A percentile compares a stretch with the other conserved stretches of the same genome.
Evolutionary conservation across 805 yeast species (phyloP).

Genomic region (Saccharomycopsis fibuligera): DNA sequence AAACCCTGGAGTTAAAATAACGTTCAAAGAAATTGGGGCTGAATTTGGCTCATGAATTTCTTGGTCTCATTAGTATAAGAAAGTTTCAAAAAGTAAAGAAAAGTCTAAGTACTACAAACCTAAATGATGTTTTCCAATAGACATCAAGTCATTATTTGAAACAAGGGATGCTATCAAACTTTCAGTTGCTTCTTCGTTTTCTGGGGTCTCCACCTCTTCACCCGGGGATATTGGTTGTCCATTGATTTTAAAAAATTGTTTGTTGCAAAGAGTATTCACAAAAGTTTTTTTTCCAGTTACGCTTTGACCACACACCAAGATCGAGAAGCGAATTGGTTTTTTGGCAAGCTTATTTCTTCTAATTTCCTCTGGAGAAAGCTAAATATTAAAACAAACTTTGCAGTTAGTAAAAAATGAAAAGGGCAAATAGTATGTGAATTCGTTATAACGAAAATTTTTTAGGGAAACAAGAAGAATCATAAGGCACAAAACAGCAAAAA

Average conservation of each 20-base stretch:
- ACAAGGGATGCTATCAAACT: no score
- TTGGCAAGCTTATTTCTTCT: slow-evolving; percentile 58
- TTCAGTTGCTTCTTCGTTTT: no score
- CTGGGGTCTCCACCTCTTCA: no score
- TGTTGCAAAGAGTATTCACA: slow-evolving; percentile 57
- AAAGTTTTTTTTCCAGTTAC: slow-evolving; percentile 75
- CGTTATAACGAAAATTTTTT: background rate
- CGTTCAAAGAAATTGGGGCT: slow-evolving; percentile 44
- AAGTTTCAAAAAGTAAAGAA: no score
- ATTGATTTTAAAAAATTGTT: no score
- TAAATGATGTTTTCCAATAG: slow-evolving; percentile 24
- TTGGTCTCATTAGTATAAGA: no score
- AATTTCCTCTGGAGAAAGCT: slow-evolving; percentile 33
- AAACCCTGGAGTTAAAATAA: slow-evolving; percentile 70
- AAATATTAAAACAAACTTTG: background rate
- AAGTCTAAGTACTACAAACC: no score
- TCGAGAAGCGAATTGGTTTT: slow-evolving; percentile 55
- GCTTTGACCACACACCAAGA: slow-evolving; percentile 66
- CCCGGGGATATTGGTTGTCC: no score
- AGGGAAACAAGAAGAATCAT: background rate
- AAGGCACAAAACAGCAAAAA: background rate
- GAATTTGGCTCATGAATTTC: slow-evolving; percentile 54
- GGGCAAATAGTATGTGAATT: background rate
- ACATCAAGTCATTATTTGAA: background rate
- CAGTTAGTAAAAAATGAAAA: background rate